Base-by-base conservation (phyloP, 2,329 filamentous ascomycete genomes). In the Colletotrichum gigasporum region DNA sequence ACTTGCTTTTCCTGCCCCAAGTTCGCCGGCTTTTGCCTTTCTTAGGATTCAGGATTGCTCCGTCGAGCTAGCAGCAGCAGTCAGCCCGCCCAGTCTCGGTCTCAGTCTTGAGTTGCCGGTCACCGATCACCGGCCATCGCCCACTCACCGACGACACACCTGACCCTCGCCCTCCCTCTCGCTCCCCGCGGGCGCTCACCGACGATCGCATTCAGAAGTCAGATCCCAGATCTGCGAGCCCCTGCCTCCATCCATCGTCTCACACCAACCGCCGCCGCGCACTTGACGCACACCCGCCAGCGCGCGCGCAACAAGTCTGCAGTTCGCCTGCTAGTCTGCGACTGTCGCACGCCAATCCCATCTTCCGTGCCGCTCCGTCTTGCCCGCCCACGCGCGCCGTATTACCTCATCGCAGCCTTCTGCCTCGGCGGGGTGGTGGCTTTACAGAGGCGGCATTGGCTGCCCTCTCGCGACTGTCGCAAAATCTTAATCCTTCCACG, bases 381-480 rank as follows among this genome's bases (percentile, higher is more conserved):
- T 22, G 22, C 34, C 16, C 14, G 12, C 35, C 28, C n/a, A n/a
- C n/a, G 20, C 48, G 34, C 45, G 39, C 45, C 32, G 14, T 34
- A 24, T 64, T 41, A 30, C 41, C 39, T 41, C 55, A 48, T 54
- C 26, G 35, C 37, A 28, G 44, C 28, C 26, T 39, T 16, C 28
- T 12, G 14, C 12, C 12, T 51, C 28, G 48, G 30, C 32, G 39
- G 42, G 37, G 22, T 30, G 28, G 39, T 45, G 47, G 26, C 48
- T 50, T 48, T 22, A 18, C 42, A 48, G 22, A 53, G 44, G 41
- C 26, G 41, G 34, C 61, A 39, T 54, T 64, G 61, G 55, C 55
- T 60, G 53, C 45, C 37, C 37, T 45, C 35, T 32, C 35, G 28
- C 16, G 28, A 45, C 32, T 20, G 30, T 28, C 30, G 41, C 14